Evolutionary conservation across 2,329 filamentous ascomycete species (phyloP), one percentile per base, ranked within the genome.

Genomic region (Botryotinia globosa): DNA sequence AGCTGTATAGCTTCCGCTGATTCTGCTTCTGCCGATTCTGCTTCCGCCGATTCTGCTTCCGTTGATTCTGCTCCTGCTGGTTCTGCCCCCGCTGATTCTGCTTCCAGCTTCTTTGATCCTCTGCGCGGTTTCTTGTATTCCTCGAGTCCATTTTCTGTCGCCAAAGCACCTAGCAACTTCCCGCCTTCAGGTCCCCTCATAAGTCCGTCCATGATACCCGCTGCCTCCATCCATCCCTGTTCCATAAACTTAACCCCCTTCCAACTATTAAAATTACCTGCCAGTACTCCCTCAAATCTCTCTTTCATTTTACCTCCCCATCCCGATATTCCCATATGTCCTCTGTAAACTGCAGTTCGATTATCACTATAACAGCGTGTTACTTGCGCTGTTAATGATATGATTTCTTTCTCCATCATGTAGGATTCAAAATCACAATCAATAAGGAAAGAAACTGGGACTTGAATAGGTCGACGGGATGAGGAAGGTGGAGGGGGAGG

Each of bases 331-430:
- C 89, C 90, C 63, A 98, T 81, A 82, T 97, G 91, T 12, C 90
- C 85, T 69, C 90, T 88, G 80, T 88, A 94, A 12, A 81, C 83
- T 0, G 91, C 86, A 72, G 87, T 89, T 73, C 88, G 88, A 82
- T 98, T 98, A 79, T 97, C 94, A 32, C 94, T 94, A 82, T 99
- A 99, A 73, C 88, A 92, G 72, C 96, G 86, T 14, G 94, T 97
- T 74, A 99, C 86, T 82, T 99, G 96, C 73, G 90, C 89, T 1
- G 89, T 89, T 20, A 99, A 86, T 7, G 94, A 97, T 72, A 94
- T 90, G 44, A 92, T 85, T 83, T 99, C 96, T 77, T 92, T 91
- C 54, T 95, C 92, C 68, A 86, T 87, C 96, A 99, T 99, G 79
- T 94, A 88, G 59, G 92, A 85, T 81, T 99, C 94, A 81, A 97